Evolutionary conservation across 257 asterid genomes (phyloP), one percentile per base, ranked within the genome.

Genomic region (Nicotiana attenuata): DNA sequence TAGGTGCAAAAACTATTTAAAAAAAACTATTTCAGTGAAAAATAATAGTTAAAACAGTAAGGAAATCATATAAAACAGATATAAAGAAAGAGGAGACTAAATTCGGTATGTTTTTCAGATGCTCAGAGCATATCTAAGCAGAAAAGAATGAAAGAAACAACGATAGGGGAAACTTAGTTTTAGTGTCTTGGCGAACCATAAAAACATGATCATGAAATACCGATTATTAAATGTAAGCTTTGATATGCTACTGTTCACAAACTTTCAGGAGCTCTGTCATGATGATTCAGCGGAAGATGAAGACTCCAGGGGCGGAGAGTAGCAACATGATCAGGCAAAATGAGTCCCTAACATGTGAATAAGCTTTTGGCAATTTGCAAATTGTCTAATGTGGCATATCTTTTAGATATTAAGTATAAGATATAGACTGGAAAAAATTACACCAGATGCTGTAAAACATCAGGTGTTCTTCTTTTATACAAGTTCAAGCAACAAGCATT

Each of bases 341-440:
- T 22, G 35, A 11, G 78, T 22, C 60, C 35, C 57, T 17, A 31
- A 66, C 50, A 22, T 14, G 41, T 24, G 41, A 73, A 47, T 47
- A 73, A 73, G 79, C 61, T 50, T 73, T 53, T 73, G 63, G 9
- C 41, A 24, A 73, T 50, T 71, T 73, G 61, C 79, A 24, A 24
- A 47, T 73, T 73, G 79, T 45, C 41, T 11, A 73, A 73, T 47
- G 22, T 73, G 38, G 38, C 60, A 24, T 73, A 47, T 45, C 60
- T 45, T 45, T 22, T 15, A 24, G 60, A 15, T 73, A 73, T 22
- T 29, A 20, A 7, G 47, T 7, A 38, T 38, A 38, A 22, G 22
- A 73, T 41, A n/a, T 38, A 68, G 31, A 68, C 45, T 38, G 77
- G 26, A 47, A n/a, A 33, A 35, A 20, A 14, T 52, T 73, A 19